These are phyloP conservation scores for Tausonia pullulans DNA, from an alignment of 1,284 basidiomycete species.

Conservation along the genomic window DNA sequence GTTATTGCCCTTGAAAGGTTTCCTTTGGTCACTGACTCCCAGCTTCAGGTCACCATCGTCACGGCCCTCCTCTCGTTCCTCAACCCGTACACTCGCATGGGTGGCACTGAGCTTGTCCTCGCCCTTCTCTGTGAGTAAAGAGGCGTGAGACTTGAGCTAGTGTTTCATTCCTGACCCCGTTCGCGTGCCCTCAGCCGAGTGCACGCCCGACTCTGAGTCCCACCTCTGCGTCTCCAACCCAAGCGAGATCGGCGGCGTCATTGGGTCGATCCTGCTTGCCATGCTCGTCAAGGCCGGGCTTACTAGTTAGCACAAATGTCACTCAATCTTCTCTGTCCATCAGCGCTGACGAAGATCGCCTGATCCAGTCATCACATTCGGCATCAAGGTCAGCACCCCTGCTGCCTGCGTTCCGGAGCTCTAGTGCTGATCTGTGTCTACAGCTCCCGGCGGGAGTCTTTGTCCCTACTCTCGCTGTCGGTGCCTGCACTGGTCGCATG, in stretches of 20 bases:
- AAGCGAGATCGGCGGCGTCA: conserved; percentile 54
- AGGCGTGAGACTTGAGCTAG: conserved; percentile 7
- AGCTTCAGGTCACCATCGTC: conserved; percentile 54
- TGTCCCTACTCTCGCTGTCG: conserved; percentile 93
- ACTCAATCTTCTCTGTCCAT: no score
- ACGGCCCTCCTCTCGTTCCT: conserved; percentile 71
- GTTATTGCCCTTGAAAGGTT: neutral
- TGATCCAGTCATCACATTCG: conserved; percentile 65
- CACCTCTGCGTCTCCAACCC: conserved; percentile 62
- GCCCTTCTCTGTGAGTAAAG: conserved; percentile 31
- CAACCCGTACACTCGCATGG: conserved; percentile 85
- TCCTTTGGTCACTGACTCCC: conserved; percentile 3
- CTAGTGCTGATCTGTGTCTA: neutral
- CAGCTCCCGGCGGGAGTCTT: conserved; percentile 71
- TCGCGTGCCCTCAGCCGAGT: conserved; percentile 67
- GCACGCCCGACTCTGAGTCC: conserved; percentile 49
- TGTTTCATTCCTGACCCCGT: neutral
- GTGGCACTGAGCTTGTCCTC: conserved; percentile 80
- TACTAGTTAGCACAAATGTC: conserved; percentile 35
- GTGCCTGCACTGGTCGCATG: conserved; percentile 85
- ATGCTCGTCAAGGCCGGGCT: conserved; percentile 70
- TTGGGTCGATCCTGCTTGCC: conserved; percentile 56
- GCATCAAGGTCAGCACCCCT: conserved; percentile 65
- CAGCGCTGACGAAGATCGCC: no score
- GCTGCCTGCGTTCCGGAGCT: neutral